A percentile compares a stretch with the other conserved stretches of the same genome.
Conservation (phyloP, 768 basidiomycete genomes). For the Plicaturopsis crispa region DNA sequence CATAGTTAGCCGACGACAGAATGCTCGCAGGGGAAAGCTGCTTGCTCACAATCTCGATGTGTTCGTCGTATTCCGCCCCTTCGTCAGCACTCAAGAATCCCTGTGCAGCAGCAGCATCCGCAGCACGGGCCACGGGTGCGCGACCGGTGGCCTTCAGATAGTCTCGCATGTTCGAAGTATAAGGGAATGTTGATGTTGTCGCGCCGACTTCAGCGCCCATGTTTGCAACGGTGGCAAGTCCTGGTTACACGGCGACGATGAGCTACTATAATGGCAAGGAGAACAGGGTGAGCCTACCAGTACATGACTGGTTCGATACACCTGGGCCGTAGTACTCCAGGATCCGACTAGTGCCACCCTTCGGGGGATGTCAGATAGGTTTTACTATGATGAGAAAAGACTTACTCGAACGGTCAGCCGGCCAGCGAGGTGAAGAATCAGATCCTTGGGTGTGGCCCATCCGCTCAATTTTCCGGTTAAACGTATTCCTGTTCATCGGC, state of each 20-base stretch:
- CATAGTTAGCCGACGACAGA: conserved; percentile 2
- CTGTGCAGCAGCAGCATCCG: conserved; percentile 69
- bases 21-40: conserved; percentile 7
- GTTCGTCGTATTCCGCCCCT: conserved; percentile 88
- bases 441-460: conserved; percentile 94
- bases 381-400: conserved; percentile 6
- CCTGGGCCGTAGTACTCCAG: conserved; percentile 97
- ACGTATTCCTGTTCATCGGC: conserved; percentile 56
- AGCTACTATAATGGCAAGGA: neutral
- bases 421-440: conserved; percentile 91
- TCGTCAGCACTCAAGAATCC: conserved; percentile 83
- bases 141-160: conserved; percentile 91
- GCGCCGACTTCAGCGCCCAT: conserved; percentile 99
- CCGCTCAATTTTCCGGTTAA: conserved; percentile 81
- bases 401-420: conserved; percentile 87
- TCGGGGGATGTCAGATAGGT: neutral
- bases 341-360: conserved; percentile 96
- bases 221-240: conserved; percentile 92
- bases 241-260: conserved; percentile 22
- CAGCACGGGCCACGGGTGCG: conserved; percentile 76
- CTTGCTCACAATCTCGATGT: conserved; percentile 87
- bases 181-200: conserved; percentile 98
- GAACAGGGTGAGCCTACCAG: conserved; percentile 40
- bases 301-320: conserved; percentile 84
- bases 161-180: conserved; percentile 80